Conservation (phyloP, 2,329 filamentous ascomycete genomes). For the Neofusicoccum cordaticola region DNA sequence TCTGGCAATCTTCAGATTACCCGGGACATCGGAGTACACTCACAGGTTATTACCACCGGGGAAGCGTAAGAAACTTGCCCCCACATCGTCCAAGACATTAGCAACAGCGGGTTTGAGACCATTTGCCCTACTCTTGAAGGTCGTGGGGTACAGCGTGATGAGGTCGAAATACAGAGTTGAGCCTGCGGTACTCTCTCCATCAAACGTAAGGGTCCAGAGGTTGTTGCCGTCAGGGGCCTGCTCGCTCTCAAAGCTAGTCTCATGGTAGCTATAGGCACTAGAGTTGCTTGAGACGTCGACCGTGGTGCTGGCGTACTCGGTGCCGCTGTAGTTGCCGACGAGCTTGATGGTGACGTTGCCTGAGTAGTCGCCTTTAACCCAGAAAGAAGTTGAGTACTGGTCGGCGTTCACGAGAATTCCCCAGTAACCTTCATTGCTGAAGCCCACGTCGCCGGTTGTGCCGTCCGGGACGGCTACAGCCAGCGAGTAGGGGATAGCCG, state of each 20-base stretch:
- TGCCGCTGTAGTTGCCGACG: slow-evolving; percentile 1
- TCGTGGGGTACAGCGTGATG: slow-evolving; percentile 16
- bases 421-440: slow-evolving; percentile 20
- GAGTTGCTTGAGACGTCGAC: not conserved
- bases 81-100: slow-evolving; percentile 11
- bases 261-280: not conserved
- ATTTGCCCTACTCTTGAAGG: slow-evolving; percentile 16
- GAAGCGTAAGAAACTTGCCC: slow-evolving; percentile 55
- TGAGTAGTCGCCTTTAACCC: slow-evolving; percentile 29
- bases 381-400: slow-evolving; percentile 16
- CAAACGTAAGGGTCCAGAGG: slow-evolving; percentile 17
- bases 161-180: slow-evolving; percentile 16
- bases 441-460: slow-evolving; percentile 7
- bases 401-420: slow-evolving; percentile 17
- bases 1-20: not conserved
- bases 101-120: slow-evolving; percentile 12
- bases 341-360: slow-evolving; percentile 21
- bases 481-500: slow-evolving; percentile 14
- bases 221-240: slow-evolving; percentile 17
- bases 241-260: slow-evolving; percentile 6
- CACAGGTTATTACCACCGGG: slow-evolving; percentile 59
- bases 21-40: not conserved
- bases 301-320: slow-evolving; percentile 10
- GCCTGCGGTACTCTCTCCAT: not conserved
- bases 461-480: slow-evolving; percentile 10